Evolutionary conservation across 345 rosid genomes (phyloP), one percentile per base, ranked within the genome.

Genomic region (Pistacia integerrima): DNA sequence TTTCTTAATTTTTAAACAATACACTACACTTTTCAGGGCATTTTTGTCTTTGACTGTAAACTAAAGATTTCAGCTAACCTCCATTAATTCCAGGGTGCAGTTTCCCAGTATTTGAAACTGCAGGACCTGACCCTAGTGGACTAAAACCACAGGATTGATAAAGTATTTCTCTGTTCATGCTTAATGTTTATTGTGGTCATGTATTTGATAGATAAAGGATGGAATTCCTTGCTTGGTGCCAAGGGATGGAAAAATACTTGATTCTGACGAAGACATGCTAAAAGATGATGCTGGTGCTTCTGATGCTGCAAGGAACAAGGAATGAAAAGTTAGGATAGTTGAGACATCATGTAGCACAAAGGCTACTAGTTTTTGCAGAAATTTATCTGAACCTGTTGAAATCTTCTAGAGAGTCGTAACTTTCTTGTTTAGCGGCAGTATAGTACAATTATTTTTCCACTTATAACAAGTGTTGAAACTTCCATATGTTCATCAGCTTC

Each of bases 151-250:
- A 41, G 46, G 46, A 1, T 41, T 41, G 46, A 41, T 41, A 41
- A 41, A 41, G 8, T 41, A 41, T 2, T 30, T 46, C 65, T 36
- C 38, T 57, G 6, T 54, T 60, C 35, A 64, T 17, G 38, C 35
- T 38, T 41, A 22, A 72, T 17, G 17, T 59, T 48, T 38, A 49
- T 28, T 49, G 49, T 63, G 8, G 56, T 62, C 3, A 18, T 28
- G 18, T 9, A 11, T 55, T 74, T 41, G 25, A 59, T 74, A 92
- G 97, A 81, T 94, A 64, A 89, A 92, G 64, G 89, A 86, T 82
- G 94, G 97, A 76, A 83, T 94, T 55, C 98, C 98, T 73, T 83
- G 90, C 83, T 86, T 92, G 85, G 88, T 84, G 70, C 97, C 97
- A 35, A 84, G 70, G 71, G 97, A 94, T 76, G 97, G 97, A 65